Conservation (phyloP, 148 eudicot genomes). For the Euryodendron excelsum region DNA sequence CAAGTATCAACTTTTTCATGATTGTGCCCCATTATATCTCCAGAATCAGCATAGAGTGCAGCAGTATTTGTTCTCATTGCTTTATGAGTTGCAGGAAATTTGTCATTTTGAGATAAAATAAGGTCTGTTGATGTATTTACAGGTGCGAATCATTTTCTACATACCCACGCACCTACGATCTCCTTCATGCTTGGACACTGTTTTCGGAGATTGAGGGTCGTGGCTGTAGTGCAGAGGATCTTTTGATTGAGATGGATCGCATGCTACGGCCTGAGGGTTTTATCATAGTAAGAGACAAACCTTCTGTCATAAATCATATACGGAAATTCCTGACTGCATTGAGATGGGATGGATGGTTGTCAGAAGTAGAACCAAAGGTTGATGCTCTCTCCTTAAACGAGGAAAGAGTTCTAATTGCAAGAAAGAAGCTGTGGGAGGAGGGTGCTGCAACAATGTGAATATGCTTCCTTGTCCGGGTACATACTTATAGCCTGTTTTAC, state of each 20-base stretch:
- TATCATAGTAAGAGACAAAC: slow-evolving; percentile 62
- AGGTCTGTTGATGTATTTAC: slow-evolving; percentile 7
- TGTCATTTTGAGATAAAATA: background rate
- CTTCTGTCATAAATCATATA: slow-evolving; percentile 38
- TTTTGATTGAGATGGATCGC: slow-evolving; percentile 74
- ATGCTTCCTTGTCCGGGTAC: slow-evolving; percentile 21
- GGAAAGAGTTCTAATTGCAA: slow-evolving; percentile 63
- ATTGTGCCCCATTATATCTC: background rate
- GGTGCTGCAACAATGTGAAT: slow-evolving; percentile 29
- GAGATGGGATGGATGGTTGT: slow-evolving; percentile 57
- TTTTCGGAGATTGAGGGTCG: slow-evolving; percentile 51
- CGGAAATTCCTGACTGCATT: slow-evolving; percentile 44
- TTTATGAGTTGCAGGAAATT: background rate
- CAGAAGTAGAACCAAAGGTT: slow-evolving; percentile 60
- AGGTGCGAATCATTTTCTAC: slow-evolving; percentile 87
- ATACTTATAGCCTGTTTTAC: background rate
- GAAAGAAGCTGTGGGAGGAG: slow-evolving; percentile 55
- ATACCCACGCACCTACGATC: slow-evolving; percentile 77
- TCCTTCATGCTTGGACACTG: slow-evolving; percentile 72
- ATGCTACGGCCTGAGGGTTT: slow-evolving; percentile 65
- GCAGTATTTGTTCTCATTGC: background rate
- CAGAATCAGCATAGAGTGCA: background rate
- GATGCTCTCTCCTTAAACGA: slow-evolving; percentile 60
- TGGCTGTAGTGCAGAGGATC: slow-evolving; percentile 67
- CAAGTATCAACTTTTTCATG: background rate